These are phyloP conservation scores for Fusarium equiseti DNA, from an alignment of 2,329 filamentous ascomycete species.

Conservation along the genomic window DNA sequence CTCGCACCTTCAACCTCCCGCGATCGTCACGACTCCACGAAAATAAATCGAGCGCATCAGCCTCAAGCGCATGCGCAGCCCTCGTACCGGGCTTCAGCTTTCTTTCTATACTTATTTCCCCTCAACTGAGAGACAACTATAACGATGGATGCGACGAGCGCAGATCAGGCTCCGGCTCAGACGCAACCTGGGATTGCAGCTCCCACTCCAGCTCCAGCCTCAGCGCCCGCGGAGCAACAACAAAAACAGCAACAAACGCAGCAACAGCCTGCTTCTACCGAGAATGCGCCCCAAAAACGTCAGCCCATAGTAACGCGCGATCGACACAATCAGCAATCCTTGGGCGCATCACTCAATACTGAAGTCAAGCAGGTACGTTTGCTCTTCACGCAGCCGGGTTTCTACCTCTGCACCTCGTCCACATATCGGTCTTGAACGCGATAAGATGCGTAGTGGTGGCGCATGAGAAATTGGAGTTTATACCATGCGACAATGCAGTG, in stretches of 20 bases:
- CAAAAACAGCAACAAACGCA: constrained; percentile 20
- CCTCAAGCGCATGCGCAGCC: constrained; percentile 36
- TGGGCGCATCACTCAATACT: constrained; percentile 73
- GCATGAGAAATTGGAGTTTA: not conserved
- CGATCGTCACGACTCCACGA: constrained; percentile 31
- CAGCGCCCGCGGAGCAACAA: constrained; percentile 26
- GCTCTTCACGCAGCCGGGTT: constrained; percentile 2
- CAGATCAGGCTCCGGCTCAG: constrained; percentile 33
- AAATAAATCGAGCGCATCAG: constrained; percentile 24
- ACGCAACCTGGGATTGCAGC: constrained; percentile 32
- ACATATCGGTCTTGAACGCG: constrained; percentile 14
- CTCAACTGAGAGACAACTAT: constrained; percentile 31
- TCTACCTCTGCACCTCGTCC: constrained; percentile 24
- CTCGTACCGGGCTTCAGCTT: constrained; percentile 15
- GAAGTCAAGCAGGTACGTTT: constrained; percentile 75
- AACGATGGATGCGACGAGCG: constrained; percentile 47
- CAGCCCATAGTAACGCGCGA: constrained; percentile 59
- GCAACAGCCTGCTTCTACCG: constrained; percentile 37
- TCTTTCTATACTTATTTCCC: constrained; percentile 23
- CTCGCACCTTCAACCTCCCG: constrained; percentile 32
- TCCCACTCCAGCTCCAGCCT: constrained; percentile 5
- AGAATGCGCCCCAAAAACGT: constrained; percentile 45
- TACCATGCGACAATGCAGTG: constrained; percentile 1
- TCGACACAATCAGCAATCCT: constrained; percentile 71
- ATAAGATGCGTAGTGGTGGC: constrained; percentile 6